Conservation (phyloP, 108 stramenopile genomes). For the Parietichytrium sp. region DNA sequence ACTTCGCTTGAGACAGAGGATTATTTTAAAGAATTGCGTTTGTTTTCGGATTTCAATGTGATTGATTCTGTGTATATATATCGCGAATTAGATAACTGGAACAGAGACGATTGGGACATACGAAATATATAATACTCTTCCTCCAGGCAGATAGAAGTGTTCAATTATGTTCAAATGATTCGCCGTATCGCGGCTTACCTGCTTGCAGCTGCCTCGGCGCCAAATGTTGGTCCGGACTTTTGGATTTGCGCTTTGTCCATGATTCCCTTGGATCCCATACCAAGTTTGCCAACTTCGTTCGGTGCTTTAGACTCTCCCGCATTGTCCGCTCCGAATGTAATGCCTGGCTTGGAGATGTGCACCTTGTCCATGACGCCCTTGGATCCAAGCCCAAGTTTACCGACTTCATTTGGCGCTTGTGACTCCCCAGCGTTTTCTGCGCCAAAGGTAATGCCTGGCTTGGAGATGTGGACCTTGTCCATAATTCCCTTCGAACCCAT, state of each 20-base stretch:
- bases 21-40: too few relatives aligned
- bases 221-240: background rate
- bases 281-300: background rate
- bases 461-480: background rate
- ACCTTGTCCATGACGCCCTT: constrained; percentile 4
- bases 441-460: background rate
- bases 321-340: constrained; percentile 16
- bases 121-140: too few relatives aligned
- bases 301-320: background rate
- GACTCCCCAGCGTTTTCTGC: background rate
- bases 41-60: too few relatives aligned
- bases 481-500: constrained; percentile 31
- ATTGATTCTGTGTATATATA: too few relatives aligned
- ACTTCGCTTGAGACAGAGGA: too few relatives aligned
- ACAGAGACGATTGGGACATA: too few relatives aligned
- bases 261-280: background rate
- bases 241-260: background rate
- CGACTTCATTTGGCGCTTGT: background rate
- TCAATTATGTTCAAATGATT: background rate
- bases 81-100: too few relatives aligned
- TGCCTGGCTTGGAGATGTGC: background rate
- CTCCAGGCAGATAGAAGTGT: too few relatives aligned
- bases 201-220: constrained; percentile 24
- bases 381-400: background rate
- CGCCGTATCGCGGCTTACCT: background rate